Evolutionary conservation across 2,329 filamentous ascomycete genomes (phyloP).

Genomic region (Zymoseptoria crescenta): DNA sequence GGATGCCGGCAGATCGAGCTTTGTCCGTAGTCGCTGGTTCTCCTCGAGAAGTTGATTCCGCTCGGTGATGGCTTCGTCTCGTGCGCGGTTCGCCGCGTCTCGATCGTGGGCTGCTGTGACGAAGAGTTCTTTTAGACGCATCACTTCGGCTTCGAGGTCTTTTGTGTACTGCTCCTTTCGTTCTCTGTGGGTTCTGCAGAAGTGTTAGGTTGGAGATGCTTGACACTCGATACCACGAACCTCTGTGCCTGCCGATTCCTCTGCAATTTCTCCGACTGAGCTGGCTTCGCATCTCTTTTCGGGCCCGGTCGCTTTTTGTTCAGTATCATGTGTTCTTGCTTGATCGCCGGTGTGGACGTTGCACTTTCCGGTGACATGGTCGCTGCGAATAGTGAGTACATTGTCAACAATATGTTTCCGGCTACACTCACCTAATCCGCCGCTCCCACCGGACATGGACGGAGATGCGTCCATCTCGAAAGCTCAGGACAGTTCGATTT

Average conservation of each 20-base stretch:
- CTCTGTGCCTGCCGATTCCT: constrained; percentile 19
- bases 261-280: constrained; percentile 17
- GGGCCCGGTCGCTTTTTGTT: constrained; percentile 18
- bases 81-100: constrained; percentile 9
- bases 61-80: constrained; percentile 11
- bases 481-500: neutral
- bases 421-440: neutral
- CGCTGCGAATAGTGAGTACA: neutral
- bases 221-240: neutral
- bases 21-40: constrained; percentile 5
- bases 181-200: constrained; percentile 16
- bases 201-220: neutral
- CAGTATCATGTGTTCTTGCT: neutral
- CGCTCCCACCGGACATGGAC: neutral
- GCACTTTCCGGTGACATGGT: neutral
- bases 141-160: constrained; percentile 17
- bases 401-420: neutral
- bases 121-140: constrained; percentile 17
- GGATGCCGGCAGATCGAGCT: constrained; percentile 7
- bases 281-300: constrained; percentile 18
- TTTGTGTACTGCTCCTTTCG: constrained; percentile 21
- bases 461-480: neutral
- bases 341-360: neutral
- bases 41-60: constrained; percentile 8
- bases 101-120: constrained; percentile 12